Evolutionary conservation across 495 filamentous ascomycete species (phyloP).

Genomic region (Aspergillus nanangensis): DNA sequence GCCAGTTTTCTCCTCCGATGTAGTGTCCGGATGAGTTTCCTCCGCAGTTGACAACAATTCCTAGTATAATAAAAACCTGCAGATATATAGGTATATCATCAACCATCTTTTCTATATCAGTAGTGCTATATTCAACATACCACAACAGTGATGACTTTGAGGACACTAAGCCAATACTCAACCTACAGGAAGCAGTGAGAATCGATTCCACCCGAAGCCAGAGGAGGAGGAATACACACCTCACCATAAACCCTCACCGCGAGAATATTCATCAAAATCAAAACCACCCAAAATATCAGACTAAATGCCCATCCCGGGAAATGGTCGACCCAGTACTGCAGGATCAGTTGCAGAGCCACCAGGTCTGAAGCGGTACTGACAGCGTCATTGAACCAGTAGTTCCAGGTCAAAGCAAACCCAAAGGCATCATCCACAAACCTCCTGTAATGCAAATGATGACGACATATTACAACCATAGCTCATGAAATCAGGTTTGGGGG

Average conservation of each 20-base stretch:
- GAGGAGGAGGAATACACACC: conserved; percentile 20
- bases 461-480: background rate
- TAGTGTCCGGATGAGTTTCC: conserved; percentile 41
- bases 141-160: conserved; percentile 53
- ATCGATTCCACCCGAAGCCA: background rate
- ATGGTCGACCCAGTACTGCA: conserved; percentile 50
- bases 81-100: too few species aligned
- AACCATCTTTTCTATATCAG: too few species aligned
- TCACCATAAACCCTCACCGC: conserved; percentile 52
- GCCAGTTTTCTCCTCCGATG: conserved; percentile 42
- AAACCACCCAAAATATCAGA: conserved; percentile 47
- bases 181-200: conserved; percentile 25
- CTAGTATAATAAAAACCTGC: conserved; percentile 50
- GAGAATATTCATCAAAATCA: conserved; percentile 45
- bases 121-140: conserved; percentile 21
- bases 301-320: conserved; percentile 48
- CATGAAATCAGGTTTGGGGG: too few species aligned
- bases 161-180: conserved; percentile 51
- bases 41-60: conserved; percentile 48
- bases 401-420: conserved; percentile 49
- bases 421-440: conserved; percentile 57
- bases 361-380: conserved; percentile 52
- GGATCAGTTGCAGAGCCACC: conserved; percentile 48
- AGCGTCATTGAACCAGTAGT: conserved; percentile 60
- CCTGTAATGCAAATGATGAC: too few species aligned